Percentiles rank a stretch among this genome's conserved stretches.
Conservation (phyloP, 495 filamentous ascomycete genomes). For the Xylaria grammica region DNA sequence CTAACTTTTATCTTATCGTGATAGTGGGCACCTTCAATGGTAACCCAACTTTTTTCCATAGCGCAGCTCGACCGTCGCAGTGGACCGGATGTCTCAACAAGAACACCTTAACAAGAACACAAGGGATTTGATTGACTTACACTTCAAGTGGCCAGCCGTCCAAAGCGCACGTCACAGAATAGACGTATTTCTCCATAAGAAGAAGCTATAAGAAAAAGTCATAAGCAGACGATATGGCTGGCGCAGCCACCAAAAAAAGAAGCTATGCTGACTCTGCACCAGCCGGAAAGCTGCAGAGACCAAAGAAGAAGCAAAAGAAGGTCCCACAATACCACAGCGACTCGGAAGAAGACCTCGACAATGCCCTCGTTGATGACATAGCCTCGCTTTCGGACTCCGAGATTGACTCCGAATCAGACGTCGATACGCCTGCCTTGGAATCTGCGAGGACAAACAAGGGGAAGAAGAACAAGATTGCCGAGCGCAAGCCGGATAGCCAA, state of each 20-base stretch:
- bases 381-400: constrained; percentile 45
- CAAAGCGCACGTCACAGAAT: neutral
- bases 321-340: constrained; percentile 75
- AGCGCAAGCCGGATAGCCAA: constrained; percentile 40
- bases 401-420: constrained; percentile 45
- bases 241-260: constrained; percentile 19
- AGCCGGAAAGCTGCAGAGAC: constrained; percentile 58
- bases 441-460: constrained; percentile 22
- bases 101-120: no score
- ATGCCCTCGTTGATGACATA: constrained; percentile 50
- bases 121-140: no score
- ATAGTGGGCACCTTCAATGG: constrained; percentile 10
- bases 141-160: no score
- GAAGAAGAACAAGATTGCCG: constrained; percentile 39
- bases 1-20: constrained; percentile 10
- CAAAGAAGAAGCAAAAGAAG: constrained; percentile 74
- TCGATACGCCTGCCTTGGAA: constrained; percentile 25
- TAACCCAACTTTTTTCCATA: constrained; percentile 14
- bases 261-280: constrained; percentile 53
- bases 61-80: neutral
- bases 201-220: no score
- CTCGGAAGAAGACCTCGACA: constrained; percentile 64
- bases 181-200: neutral
- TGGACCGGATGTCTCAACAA: neutral
- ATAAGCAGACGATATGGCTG: constrained; percentile 6